A percentile compares a stretch with the other conserved stretches of the same genome.
These are phyloP conservation scores for Ensete ventricosum DNA, from an alignment of 176 grass and related monocot genomes.

Conservation along the genomic window DNA sequence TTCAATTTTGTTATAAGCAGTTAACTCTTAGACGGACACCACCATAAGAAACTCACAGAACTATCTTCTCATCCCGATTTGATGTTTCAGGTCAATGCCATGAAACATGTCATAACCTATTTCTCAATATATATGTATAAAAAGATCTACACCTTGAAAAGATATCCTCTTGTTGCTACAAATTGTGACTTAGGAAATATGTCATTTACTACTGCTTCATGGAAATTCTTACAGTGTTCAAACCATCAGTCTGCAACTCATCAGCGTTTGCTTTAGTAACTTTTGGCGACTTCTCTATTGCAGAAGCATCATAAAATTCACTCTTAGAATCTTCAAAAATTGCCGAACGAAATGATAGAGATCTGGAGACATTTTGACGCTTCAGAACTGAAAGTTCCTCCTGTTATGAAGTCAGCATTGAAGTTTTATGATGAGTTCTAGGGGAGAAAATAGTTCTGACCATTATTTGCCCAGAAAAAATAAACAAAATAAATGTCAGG, in stretches of 20 bases:
- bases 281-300: slow-evolving; percentile 11
- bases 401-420: slow-evolving; percentile 34
- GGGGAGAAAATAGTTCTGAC: background rate
- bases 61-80: background rate
- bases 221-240: slow-evolving; percentile 40
- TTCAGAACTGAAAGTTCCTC: slow-evolving; percentile 77
- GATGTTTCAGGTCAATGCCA: background rate
- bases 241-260: slow-evolving; percentile 21
- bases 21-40: background rate
- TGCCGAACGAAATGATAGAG: slow-evolving; percentile 27
- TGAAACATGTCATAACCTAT: background rate
- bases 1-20: slow-evolving; percentile 31
- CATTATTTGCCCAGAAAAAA: background rate
- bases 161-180: background rate
- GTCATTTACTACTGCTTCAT: slow-evolving; percentile 44
- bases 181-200: background rate
- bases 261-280: slow-evolving; percentile 23
- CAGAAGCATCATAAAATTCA: slow-evolving; percentile 28
- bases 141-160: no score
- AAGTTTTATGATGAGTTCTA: background rate
- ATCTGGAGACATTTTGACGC: slow-evolving; percentile 55
- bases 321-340: slow-evolving; percentile 4
- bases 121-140: background rate
- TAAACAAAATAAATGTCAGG: slow-evolving; percentile 2
- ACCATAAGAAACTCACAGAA: background rate